Conservation (phyloP, 768 basidiomycete species). For the Agrocybe chaxingu region DNA sequence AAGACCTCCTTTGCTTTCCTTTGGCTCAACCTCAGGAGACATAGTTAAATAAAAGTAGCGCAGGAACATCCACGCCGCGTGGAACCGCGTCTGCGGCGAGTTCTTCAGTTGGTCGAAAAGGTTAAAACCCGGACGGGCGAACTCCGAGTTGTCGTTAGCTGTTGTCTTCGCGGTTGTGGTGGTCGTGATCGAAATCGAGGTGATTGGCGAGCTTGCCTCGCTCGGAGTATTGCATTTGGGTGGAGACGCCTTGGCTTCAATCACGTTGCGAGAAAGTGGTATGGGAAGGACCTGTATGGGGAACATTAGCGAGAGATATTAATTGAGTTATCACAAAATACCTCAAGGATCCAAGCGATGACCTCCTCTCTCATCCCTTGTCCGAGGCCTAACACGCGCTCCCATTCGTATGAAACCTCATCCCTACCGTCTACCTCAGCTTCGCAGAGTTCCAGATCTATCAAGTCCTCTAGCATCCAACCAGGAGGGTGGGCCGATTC, state of each 20-base stretch:
- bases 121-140: conserved; percentile 19
- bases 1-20: not conserved
- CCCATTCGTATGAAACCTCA: conserved; percentile 14
- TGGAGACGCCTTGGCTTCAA: conserved; percentile 4
- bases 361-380: conserved; percentile 12
- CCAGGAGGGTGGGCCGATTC: conserved; percentile 2
- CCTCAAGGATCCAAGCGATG: conserved; percentile 34
- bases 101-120: conserved; percentile 52
- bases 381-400: conserved; percentile 18
- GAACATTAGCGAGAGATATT: conserved; percentile 1
- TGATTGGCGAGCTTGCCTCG: not conserved
- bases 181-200: conserved; percentile 1
- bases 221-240: not conserved
- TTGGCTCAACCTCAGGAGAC: conserved; percentile 5
- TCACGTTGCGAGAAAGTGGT: conserved; percentile 12
- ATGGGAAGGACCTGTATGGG: conserved; percentile 17
- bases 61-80: conserved; percentile 58
- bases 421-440: conserved; percentile 1
- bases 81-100: conserved; percentile 60
- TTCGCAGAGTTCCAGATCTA: conserved; percentile 7
- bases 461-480: conserved; percentile 2
- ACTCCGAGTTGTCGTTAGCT: conserved; percentile 1
- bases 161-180: conserved; percentile 9
- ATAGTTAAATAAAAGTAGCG: conserved; percentile 49
- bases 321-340: conserved; percentile 19